These are phyloP conservation scores for Chalciporus piperatus DNA, from an alignment of 768 basidiomycete species.

Conservation along the genomic window DNA sequence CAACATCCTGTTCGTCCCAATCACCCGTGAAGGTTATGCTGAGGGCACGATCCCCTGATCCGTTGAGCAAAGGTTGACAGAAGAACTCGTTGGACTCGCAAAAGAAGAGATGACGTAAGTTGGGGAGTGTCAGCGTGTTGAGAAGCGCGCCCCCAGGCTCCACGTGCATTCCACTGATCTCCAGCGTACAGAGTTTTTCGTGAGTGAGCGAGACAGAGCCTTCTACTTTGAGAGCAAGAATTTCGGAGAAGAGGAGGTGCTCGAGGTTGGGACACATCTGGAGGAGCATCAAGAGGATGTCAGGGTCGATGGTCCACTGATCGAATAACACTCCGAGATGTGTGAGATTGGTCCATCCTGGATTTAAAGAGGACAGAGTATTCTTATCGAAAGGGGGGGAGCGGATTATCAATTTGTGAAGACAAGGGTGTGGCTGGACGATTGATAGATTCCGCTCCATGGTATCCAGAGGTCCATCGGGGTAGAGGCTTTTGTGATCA, in stretches of 20 bases:
- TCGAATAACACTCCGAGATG: neutral
- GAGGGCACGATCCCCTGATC: neutral
- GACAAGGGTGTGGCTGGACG: neutral
- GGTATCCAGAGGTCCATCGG: conserved; percentile 3
- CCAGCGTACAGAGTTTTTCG: neutral
- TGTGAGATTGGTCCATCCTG: neutral
- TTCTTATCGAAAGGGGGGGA: neutral
- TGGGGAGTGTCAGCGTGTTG: neutral
- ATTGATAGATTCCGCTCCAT: neutral
- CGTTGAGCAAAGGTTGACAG: neutral
- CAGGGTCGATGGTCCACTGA: neutral
- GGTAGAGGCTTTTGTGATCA: conserved; percentile 13
- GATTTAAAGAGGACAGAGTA: neutral
- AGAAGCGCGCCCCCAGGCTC: neutral
- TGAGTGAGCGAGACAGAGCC: neutral
- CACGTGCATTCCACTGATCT: neutral
- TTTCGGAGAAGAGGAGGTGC: neutral
- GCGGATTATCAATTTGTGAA: neutral
- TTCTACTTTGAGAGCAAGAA: neutral
- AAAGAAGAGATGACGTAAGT: neutral
- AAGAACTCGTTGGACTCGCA: fast-evolving
- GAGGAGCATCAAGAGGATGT: neutral
- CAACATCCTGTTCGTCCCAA: neutral
- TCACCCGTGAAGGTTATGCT: neutral
- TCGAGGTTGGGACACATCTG: neutral